Evolutionary conservation across 306 rosid genomes (phyloP), one percentile per base, ranked within the genome.

Genomic region (Fragaria nilgerrensis): DNA sequence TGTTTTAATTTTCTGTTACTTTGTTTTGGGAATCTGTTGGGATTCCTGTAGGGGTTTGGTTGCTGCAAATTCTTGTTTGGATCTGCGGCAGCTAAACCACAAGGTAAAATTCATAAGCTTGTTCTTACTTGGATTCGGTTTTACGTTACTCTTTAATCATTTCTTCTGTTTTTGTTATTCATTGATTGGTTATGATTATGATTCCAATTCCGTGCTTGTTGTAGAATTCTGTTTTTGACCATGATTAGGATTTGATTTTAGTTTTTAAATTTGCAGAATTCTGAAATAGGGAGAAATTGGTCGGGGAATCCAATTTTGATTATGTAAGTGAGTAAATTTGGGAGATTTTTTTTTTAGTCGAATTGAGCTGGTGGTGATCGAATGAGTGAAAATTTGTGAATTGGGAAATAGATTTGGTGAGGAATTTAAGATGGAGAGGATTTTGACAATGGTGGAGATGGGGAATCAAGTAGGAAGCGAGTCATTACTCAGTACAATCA

Each of bases 401-500:
- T 61, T 44, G 15, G 78, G 59, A 45, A 5, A 19, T 37, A 45
- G 3, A 15, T 45, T 63, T 49, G 67, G 14, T 8, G 53, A 2
- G 5, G 8, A n/a, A 9, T 0, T 55, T 11, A 32, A 66, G 39
- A 74, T 86, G 88, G 88, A 73, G 65, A 84, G 90, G 71, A 13
- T 96, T 55, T 34, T 91, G 59, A 37, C 81, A 29, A 85, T 72
- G 25, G 41, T 84, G 65, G 52, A 74, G 13, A 39, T 70, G 63
- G 84, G 34, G 7, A 72, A 70, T 78, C 75, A 58, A 73, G 82
- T 58, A 20, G 92, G 91, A 58, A 93, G 96, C 55, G 73, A 88
- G 76, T 96, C 98, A 1, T 5, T 96, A 78, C 19, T 93, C n/a
- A 88, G 78, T 0, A 82, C 93, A 0, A 93, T 96, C 75, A 93